Base-by-base conservation (phyloP, 805 yeast genomes). In the Saccharomycopsis sp. region DNA sequence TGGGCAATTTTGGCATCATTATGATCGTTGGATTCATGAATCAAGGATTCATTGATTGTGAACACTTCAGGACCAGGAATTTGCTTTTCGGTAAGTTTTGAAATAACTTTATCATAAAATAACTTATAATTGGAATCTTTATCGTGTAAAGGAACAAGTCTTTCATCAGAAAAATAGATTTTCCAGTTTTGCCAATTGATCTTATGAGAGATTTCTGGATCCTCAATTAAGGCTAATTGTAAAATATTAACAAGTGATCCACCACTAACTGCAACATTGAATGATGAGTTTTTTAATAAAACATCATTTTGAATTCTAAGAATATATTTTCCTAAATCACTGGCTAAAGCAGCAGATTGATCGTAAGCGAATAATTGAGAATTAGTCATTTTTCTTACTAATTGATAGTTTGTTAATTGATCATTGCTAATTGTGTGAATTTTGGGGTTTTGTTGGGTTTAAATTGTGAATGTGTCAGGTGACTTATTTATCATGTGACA, bases 151-250 rank as follows among this genome's bases (percentile, higher is more conserved):
- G 94, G 83, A 28, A 88, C 96, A 48, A 88, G 60, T 60, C 97
- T 74, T 64, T 88, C 97, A 56, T 88, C 97, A 49, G 88, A 78
- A 61, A 88, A 86, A 63, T 69, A 88, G 10, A 88, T 77, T 45
- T 74, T 74, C 94, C 94, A 83, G 50, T 75, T 68, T 28, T 62
- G 58, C 89, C 94, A 83, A 52, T 74, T 61, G 23, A 79, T 69
- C 42, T 66, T 51, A 2, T 58, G 41, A 1, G 66, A 61, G 31
- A 70, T 55, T 12, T 61, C 63, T 19, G 58, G 41, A 56, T 83
- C 71, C 47, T 72, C 74, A 41, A 86, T 70, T 47, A 87, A 67
- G 3, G 86, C 89, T 34, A 67, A 64, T 45, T 72, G 69, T 31
- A 67, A 48, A 15, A 25, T 27, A 23, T 45, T 37, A 12, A 88